A percentile compares a stretch with the other conserved stretches of the same genome.
Conservation (phyloP, 2,329 filamentous ascomycete genomes). For the Harringtonia lauricola region DNA sequence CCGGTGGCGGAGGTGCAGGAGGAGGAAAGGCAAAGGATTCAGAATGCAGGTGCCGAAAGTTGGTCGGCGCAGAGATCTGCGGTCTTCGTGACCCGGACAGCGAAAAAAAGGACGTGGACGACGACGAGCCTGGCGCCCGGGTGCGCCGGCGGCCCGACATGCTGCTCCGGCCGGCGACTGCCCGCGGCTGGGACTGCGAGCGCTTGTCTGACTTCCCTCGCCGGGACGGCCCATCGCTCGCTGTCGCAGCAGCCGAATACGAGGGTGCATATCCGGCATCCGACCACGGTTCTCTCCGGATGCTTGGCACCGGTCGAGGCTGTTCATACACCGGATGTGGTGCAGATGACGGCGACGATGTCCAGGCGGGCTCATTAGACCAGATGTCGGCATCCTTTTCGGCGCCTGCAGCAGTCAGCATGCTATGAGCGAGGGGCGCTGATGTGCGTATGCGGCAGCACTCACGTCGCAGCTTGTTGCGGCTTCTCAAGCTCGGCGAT, state of each 20-base stretch:
- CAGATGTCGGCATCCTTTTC: conserved; percentile 19
- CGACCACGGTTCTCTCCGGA: not conserved
- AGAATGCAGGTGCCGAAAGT: conserved; percentile 49
- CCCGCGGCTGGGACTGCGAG: conserved; percentile 17
- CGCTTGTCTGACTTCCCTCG: not conserved
- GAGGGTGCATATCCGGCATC: not conserved
- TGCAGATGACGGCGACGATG: conserved; percentile 18
- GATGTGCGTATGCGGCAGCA: not conserved
- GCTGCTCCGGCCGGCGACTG: conserved; percentile 20
- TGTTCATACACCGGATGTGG: conserved; percentile 2
- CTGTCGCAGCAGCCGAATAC: conserved; percentile 2
- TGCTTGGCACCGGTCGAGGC: not conserved
- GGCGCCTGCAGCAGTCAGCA: conserved; percentile 8
- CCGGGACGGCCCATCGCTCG: no score
- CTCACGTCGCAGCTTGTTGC: not conserved
- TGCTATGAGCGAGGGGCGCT: not conserved
- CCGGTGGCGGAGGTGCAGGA: not conserved
- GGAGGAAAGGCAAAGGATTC: conserved; percentile 8
- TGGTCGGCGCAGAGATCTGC: conserved; percentile 45
- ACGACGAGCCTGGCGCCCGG: conserved; percentile 26
- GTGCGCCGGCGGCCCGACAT: conserved; percentile 36
- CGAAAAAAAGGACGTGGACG: conserved; percentile 17
- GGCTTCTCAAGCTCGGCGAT: not conserved
- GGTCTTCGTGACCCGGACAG: conserved; percentile 34
- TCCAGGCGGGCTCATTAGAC: conserved; percentile 20